Base-by-base conservation (phyloP, 371 early-diverging fungal genomes). In the Mortierella sp. region DNA sequence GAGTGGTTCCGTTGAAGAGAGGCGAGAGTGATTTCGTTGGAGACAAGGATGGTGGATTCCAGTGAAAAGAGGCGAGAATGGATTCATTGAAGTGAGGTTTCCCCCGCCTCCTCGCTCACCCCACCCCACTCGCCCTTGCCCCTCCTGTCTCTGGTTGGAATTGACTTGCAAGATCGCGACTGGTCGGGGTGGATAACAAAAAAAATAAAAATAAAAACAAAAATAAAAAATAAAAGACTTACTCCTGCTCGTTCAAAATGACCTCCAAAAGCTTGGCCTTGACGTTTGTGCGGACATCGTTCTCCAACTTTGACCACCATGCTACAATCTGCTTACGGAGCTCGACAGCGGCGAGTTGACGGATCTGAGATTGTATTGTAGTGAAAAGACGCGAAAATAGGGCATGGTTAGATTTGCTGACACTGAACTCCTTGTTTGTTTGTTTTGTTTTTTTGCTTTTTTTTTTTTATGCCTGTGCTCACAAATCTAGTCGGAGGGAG, bases 331-430 rank as follows among this genome's bases (percentile, higher is more conserved):
- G 91, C 78, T 97, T 97, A 73, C 94, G 91, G 64, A 94, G 89
- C 86, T 97, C 97, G 35, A 97, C 96, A 10, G 96, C 94, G 30
- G 96, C 94, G 47, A 97, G 86, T 84, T 96, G 96, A 62, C 96
- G 93, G 43, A 96, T 86, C 87, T 90, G 80, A 26, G 60, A 9
- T 52, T 49, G 18, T 49, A 49, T 54, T 11, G 40, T 51, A n/a
- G 52, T 8, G 28, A 26, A 16, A 55, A 55, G 10, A 55, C 26
- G 18, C 58, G 63, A 30, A n/a, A 55, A 43, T 20, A n/a, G 43
- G 24, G 28, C 51, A 49, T 10, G 63, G 58, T 51, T 18, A 47
- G 62, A 49, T 8, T n/a, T 55, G 3, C 72, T 85, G 58, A 75
- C 85, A 84, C 90, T 88, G 71, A 94, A 47, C 20, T 1, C 28